Conservation (phyloP, 2,329 filamentous ascomycete species). For the Calonectria fujianensis region DNA sequence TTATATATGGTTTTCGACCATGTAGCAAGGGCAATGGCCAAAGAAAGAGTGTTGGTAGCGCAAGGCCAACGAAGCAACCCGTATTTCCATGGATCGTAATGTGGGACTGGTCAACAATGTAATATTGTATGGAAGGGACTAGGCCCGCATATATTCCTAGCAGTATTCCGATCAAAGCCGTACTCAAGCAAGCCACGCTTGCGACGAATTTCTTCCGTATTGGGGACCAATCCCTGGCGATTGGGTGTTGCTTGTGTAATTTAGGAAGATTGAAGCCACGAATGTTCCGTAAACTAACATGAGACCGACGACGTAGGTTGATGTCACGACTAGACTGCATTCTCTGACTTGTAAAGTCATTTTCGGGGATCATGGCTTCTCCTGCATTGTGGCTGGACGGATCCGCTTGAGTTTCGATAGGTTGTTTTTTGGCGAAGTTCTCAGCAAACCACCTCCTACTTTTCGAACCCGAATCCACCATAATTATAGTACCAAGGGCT, state of each 20-base stretch:
- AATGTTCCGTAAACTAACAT: slow-evolving; percentile 71
- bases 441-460: neutral
- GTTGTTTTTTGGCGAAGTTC: slow-evolving; percentile 9
- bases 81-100: slow-evolving; percentile 83
- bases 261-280: slow-evolving; percentile 71
- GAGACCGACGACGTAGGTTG: slow-evolving; percentile 70
- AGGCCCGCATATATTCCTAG: slow-evolving; percentile 86
- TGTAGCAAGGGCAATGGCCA: slow-evolving; percentile 86
- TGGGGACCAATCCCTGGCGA: slow-evolving; percentile 83
- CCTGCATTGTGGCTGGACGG: slow-evolving; percentile 42
- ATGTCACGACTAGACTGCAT: slow-evolving; percentile 59
- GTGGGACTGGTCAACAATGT: slow-evolving; percentile 81
- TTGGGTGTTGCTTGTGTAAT: slow-evolving; percentile 76
- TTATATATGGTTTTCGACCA: slow-evolving; percentile 85
- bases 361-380: slow-evolving; percentile 53
- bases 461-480: slow-evolving; percentile 5
- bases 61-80: slow-evolving; percentile 81
- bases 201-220: slow-evolving; percentile 81
- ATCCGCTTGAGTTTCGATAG: slow-evolving; percentile 29
- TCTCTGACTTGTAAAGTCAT: slow-evolving; percentile 51
- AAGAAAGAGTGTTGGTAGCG: slow-evolving; percentile 80
- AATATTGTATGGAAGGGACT: slow-evolving; percentile 87
- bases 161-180: slow-evolving; percentile 81
- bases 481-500: slow-evolving; percentile 17
- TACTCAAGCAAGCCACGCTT: slow-evolving; percentile 82